Percentiles rank a stretch among this genome's conserved stretches.
These are phyloP conservation scores for Candida rishiriensis DNA, from an alignment of 805 yeast genomes.

Conservation along the genomic window DNA sequence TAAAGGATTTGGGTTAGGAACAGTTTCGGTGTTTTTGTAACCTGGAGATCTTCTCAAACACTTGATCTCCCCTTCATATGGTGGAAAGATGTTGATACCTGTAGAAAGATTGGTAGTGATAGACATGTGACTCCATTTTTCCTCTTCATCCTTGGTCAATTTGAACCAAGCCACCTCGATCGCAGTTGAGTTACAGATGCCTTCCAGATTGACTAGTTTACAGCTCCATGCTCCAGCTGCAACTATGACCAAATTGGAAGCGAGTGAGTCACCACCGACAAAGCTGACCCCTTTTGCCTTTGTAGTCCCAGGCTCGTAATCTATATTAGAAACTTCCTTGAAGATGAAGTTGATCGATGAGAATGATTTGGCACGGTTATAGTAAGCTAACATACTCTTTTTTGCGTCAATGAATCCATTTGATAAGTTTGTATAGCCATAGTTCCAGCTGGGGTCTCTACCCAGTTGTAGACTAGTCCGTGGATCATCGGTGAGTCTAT, in stretches of 20 bases:
- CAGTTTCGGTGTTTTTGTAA: slow-evolving; percentile 17
- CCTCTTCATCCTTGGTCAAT: slow-evolving; percentile 19
- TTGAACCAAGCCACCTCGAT: slow-evolving; percentile 26
- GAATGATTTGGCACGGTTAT: slow-evolving; percentile 17
- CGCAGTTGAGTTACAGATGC: slow-evolving; percentile 13
- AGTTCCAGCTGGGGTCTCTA: slow-evolving; percentile 14
- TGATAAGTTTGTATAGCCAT: slow-evolving; percentile 21
- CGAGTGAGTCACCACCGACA: slow-evolving; percentile 6
- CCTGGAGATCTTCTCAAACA: slow-evolving; percentile 25
- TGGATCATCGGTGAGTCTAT: slow-evolving; percentile 2
- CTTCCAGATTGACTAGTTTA: slow-evolving; percentile 19
- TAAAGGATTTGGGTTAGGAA: slow-evolving; percentile 18
- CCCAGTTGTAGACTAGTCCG: not conserved
- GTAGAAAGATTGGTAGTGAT: slow-evolving; percentile 26
- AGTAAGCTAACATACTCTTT: slow-evolving; percentile 19
- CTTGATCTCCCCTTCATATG: slow-evolving; percentile 24
- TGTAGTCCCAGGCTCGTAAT: slow-evolving; percentile 8
- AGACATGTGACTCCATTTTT: slow-evolving; percentile 22
- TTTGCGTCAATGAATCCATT: slow-evolving; percentile 25
- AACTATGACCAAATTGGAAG: slow-evolving; percentile 17
- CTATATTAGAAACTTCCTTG: slow-evolving; percentile 15
- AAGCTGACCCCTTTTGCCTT: slow-evolving; percentile 15
- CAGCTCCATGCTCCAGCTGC: slow-evolving; percentile 28
- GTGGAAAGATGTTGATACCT: slow-evolving; percentile 25
- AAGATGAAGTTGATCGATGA: slow-evolving; percentile 15